Percentiles rank a stretch among this genome's conserved stretches.
Evolutionary conservation across 2,329 filamentous ascomycete species (phyloP).

Genomic region (Aspergillus sergii): DNA sequence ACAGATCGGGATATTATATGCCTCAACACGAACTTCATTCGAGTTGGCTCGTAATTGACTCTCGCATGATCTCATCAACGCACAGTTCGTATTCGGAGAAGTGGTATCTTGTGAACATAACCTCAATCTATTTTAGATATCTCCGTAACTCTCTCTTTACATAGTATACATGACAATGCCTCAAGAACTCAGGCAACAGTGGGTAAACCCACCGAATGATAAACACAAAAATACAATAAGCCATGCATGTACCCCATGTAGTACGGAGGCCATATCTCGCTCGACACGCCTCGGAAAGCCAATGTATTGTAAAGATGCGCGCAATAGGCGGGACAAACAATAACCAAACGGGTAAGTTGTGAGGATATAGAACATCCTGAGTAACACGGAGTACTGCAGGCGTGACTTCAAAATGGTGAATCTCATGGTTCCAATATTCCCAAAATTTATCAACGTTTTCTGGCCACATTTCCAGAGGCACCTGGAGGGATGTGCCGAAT

Average conservation of each 20-base stretch:
- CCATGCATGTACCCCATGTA: background rate
- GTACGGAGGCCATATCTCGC: background rate
- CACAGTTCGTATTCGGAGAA: no score
- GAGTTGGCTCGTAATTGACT: no score
- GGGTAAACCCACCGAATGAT: background rate
- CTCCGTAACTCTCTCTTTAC: background rate
- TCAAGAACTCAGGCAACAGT: background rate
- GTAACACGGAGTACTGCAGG: background rate
- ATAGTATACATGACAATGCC: background rate
- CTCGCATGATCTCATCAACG: no score
- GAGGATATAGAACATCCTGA: background rate
- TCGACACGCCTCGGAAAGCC: background rate
- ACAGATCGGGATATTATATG: no score
- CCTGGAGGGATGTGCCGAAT: background rate
- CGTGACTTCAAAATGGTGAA: background rate
- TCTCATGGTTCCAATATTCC: background rate
- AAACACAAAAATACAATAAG: background rate
- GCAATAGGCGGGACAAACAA: background rate
- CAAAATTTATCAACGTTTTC: background rate
- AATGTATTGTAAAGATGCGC: background rate
- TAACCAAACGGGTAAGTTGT: background rate
- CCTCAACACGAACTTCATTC: no score
- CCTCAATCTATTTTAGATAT: background rate
- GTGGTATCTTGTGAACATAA: no score
- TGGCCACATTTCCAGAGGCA: background rate